Base-by-base conservation (phyloP, 148 eudicot species). In the Persicaria tinctoria region DNA sequence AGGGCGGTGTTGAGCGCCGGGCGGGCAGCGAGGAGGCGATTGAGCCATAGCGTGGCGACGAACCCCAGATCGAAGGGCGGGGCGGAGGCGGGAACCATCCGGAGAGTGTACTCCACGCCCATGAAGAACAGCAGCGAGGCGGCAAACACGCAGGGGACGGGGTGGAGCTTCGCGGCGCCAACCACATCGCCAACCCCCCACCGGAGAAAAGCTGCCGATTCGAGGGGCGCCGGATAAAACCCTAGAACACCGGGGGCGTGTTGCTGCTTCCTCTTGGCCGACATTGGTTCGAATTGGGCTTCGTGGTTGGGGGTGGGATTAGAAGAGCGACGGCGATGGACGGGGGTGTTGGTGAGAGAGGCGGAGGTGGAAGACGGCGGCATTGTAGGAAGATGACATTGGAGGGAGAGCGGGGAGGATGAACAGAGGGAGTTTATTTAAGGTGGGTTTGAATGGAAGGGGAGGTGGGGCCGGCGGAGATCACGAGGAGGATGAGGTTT, bases 41-140 rank as follows among this genome's bases (percentile, higher is more conserved):
- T 86, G 10, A 95, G 80, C 63, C 78, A 66, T 2, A 59, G 70
- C 6, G 99, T 95, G 60, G 74, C 82, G 10, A 79, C 78, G 73
- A 95, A 95, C 0, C 99, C 99, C 45, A 92, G 77, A 84, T 95
- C 99, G 49, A 89, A 95, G n/a, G 99, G 99, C 50, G 80, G 87
- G 5, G 92, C 82, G 6, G 78, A 70, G 4, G 89, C 44, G 0
- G 99, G 97, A 8, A 95, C 79, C 99, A 95, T 95, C 0, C 77
- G 73, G 71, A 95, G 90, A 13, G 99, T 95, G 81, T 92, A 95
- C 85, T 95, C 99, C 12, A 95, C 96, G 5, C 76, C 86, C 99
- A 95, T 92, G 80, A 95, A 95, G 48, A 90, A 86, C 66, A 92
- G n/a, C 78, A 95, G 71, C 5, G 84, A 79, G 6, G 80, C 50